Percentiles rank a stretch among this genome's conserved stretches.
Evolutionary conservation across 768 basidiomycete genomes (phyloP).

Genomic region (Russula compacta): DNA sequence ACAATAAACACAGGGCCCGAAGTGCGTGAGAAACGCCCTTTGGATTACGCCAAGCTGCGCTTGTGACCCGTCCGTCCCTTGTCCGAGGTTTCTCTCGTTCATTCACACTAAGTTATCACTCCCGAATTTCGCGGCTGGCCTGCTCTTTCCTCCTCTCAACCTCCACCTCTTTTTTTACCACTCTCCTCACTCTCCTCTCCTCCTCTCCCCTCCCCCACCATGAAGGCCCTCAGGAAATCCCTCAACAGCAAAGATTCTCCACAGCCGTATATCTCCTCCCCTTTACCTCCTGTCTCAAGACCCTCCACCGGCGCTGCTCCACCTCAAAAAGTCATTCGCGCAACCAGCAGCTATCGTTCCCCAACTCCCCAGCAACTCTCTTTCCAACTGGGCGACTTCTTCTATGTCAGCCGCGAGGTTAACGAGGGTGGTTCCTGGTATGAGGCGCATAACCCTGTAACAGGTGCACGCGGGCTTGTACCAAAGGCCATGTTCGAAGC

Average conservation of each 20-base stretch:
- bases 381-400: constrained; percentile 93
- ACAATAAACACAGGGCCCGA: neutral
- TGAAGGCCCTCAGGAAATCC: constrained; percentile 82
- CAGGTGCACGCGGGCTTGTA: constrained; percentile 85
- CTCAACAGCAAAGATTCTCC: constrained; percentile 60
- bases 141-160: constrained; percentile 21
- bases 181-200: neutral
- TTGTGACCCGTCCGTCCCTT: neutral
- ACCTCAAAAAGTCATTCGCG: constrained; percentile 93
- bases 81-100: neutral
- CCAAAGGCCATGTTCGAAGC: constrained; percentile 85
- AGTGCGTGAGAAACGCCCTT: neutral
- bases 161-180: constrained; percentile 15
- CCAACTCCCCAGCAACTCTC: constrained; percentile 77
- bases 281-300: constrained; percentile 59
- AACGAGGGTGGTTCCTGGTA: constrained; percentile 60
- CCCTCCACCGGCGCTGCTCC: constrained; percentile 64
- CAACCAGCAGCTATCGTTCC: constrained; percentile 55
- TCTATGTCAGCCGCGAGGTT: constrained; percentile 82
- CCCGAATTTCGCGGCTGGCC: constrained; percentile 18
- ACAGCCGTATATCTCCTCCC: constrained; percentile 62
- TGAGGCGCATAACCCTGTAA: constrained; percentile 90
- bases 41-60: neutral
- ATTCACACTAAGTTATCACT: neutral
- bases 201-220: constrained; percentile 26